Conservation (phyloP, 768 basidiomycete genomes). For the Coprinopsis strossmayeri region DNA sequence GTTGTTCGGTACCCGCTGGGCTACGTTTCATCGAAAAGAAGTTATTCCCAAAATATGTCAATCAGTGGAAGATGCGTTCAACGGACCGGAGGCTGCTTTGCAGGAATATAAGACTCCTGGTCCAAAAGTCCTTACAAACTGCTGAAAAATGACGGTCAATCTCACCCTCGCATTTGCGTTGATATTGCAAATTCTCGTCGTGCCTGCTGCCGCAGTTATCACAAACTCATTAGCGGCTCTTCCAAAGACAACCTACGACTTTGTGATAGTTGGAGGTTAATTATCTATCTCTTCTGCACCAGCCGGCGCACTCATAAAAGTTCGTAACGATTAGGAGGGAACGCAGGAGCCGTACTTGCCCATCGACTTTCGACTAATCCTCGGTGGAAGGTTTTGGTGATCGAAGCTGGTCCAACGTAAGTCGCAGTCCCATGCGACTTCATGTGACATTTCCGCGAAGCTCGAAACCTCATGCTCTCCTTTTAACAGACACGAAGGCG, state of each 20-base stretch:
- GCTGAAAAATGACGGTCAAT: no score
- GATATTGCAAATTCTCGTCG: neutral
- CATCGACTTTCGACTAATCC: slow-evolving; percentile 8
- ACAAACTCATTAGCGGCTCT: slow-evolving; percentile 9
- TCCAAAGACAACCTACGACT: slow-evolving; percentile 14
- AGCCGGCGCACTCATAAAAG: neutral
- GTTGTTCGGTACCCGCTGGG: no score
- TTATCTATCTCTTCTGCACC: neutral
- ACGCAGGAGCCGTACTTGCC: slow-evolving; percentile 10
- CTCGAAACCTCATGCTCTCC: neutral
- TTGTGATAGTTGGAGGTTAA: slow-evolving; percentile 20
- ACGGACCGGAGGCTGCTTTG: no score
- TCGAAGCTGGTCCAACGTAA: slow-evolving; percentile 13
- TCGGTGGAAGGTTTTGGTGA: slow-evolving; percentile 11
- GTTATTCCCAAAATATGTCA: no score
- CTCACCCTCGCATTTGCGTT: neutral
- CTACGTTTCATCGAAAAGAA: no score
- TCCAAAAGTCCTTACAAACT: no score
- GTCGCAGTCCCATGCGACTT: neutral
- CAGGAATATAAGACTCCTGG: no score
- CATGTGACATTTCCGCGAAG: neutral
- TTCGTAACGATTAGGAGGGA: slow-evolving; percentile 10
- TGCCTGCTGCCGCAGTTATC: slow-evolving; percentile 17
- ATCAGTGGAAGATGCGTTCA: no score
- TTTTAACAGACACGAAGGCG: slow-evolving; percentile 15